Conservation (phyloP, 768 basidiomycete species). For the Vararia minispora region DNA sequence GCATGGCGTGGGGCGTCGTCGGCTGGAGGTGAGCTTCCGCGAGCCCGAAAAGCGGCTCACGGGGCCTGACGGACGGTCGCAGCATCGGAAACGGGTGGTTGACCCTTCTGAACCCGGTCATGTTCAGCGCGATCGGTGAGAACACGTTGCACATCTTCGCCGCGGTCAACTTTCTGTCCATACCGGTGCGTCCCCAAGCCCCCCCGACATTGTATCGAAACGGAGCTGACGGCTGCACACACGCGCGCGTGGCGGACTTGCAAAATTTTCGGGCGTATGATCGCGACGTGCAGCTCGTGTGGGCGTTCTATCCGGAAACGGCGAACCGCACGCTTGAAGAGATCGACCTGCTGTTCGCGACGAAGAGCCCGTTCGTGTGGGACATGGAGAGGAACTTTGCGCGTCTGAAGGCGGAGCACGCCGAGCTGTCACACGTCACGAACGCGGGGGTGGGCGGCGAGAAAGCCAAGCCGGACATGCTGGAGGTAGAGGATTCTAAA, state of each 20-base stretch:
- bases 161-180: slow-evolving; percentile 30
- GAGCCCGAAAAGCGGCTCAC: slow-evolving; percentile 30
- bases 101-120: slow-evolving; percentile 32
- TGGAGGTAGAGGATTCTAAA: too few species aligned
- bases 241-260: too few species aligned
- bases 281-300: too few species aligned
- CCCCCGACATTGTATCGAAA: too few species aligned
- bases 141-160: slow-evolving; percentile 35
- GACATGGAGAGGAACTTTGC: slow-evolving; percentile 30
- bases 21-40: too few species aligned
- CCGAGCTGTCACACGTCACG: slow-evolving; percentile 9
- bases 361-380: slow-evolving; percentile 34
- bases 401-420: slow-evolving; percentile 22
- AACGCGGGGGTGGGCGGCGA: neutral
- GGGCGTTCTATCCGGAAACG: slow-evolving; percentile 35
- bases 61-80: slow-evolving; percentile 7
- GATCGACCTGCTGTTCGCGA: slow-evolving; percentile 33
- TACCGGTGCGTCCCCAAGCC: too few species aligned
- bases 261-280: too few species aligned
- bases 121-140: slow-evolving; percentile 30
- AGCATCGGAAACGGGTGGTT: slow-evolving; percentile 30
- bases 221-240: too few species aligned
- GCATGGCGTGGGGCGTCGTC: slow-evolving; percentile 35
- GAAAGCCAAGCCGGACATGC: neutral
- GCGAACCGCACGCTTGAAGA: slow-evolving; percentile 35